Percentiles rank a stretch among this genome's conserved stretches.
Conservation (phyloP, 257 asterid species). For the Lavandula angustifolia region DNA sequence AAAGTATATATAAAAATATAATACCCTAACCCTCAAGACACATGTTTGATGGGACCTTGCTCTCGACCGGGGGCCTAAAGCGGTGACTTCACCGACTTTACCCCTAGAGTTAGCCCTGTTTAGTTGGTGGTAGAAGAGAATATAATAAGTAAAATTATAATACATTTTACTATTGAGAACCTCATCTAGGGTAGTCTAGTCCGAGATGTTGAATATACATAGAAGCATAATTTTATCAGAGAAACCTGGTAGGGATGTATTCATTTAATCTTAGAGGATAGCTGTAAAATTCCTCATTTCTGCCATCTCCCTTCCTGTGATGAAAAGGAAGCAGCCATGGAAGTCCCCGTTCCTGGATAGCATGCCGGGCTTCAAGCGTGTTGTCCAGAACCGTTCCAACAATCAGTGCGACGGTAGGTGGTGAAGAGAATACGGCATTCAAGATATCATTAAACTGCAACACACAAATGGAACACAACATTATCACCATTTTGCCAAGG, state of each 20-base stretch:
- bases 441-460: slow-evolving; percentile 86
- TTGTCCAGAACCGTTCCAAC: slow-evolving; percentile 72
- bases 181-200: background rate
- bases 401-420: slow-evolving; percentile 80
- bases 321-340: slow-evolving; percentile 88
- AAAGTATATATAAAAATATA: no score
- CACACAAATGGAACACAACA: background rate
- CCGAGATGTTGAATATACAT: slow-evolving; percentile 20
- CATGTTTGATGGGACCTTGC: no score
- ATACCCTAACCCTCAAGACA: no score
- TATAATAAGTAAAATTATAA: no score
- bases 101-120: no score
- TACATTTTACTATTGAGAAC: slow-evolving; percentile 20
- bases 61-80: no score
- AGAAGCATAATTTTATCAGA: slow-evolving; percentile 44
- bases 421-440: slow-evolving; percentile 82
- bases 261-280: slow-evolving; percentile 74
- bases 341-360: slow-evolving; percentile 71
- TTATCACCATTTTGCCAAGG: background rate
- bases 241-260: slow-evolving; percentile 78
- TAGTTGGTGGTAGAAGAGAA: no score
- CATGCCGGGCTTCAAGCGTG: slow-evolving; percentile 68
- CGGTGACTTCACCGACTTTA: no score
- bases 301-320: slow-evolving; percentile 70
- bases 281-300: slow-evolving; percentile 88